Evolutionary conservation across 148 eudicot genomes (phyloP).

Genomic region (Rhododendron henanense): DNA sequence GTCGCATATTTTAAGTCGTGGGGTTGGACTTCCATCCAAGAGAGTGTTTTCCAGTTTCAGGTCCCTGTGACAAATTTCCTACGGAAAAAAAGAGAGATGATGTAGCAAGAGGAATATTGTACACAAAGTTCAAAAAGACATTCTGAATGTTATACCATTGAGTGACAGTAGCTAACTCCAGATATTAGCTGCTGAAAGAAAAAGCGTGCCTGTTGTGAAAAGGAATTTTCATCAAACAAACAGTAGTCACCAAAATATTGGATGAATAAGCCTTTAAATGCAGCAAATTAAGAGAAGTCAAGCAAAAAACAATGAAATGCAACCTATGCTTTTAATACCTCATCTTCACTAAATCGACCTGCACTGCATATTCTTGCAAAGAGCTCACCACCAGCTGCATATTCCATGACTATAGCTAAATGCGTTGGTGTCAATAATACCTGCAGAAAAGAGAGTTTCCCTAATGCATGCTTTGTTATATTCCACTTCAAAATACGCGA

Average conservation of each 20-base stretch:
- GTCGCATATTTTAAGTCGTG: constrained; percentile 87
- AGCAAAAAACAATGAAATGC: neutral
- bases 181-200: constrained; percentile 95
- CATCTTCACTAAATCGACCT: constrained; percentile 64
- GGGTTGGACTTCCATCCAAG: constrained; percentile 79
- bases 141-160: constrained; percentile 47
- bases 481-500: neutral
- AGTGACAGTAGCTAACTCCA: constrained; percentile 89
- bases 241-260: neutral
- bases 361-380: constrained; percentile 55
- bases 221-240: neutral
- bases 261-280: neutral
- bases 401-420: constrained; percentile 62
- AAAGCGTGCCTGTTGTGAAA: constrained; percentile 59
- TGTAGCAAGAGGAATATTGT: neutral
- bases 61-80: constrained; percentile 96
- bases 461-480: neutral
- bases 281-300: neutral
- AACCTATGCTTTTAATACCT: constrained; percentile 28
- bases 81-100: constrained; percentile 12
- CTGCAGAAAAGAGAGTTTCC: constrained; percentile 20
- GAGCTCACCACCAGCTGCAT: constrained; percentile 64
- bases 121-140: neutral
- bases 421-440: constrained; percentile 45
- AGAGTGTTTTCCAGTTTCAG: constrained; percentile 93